Base-by-base conservation (phyloP, 2,329 filamentous ascomycete species). In the Biscogniauxia marginata region DNA sequence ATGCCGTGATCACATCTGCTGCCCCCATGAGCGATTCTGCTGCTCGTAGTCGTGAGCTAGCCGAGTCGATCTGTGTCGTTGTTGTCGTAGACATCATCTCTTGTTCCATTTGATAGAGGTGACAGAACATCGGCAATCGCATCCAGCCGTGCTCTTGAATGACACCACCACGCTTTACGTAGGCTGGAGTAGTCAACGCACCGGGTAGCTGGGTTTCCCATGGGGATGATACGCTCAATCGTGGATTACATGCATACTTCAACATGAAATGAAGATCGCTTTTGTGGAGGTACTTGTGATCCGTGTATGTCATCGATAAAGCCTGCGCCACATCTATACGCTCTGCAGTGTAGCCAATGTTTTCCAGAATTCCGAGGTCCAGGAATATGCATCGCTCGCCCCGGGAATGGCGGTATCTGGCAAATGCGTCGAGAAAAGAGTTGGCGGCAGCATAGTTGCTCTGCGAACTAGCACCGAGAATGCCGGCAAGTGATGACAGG, bases 181-280 rank as follows among this genome's bases (percentile, higher is more conserved):
- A 52, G 19, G 52, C 56, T 6, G 56, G 52, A 24, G 56, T 58
- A 1, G 56, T 52, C 52, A 58, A 6, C 45, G 44, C 56, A 21
- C 52, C 48, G 19, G 55, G 34, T 4, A 58, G 43, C 21, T 58
- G 49, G 1, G 54, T 47, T 6, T 56, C 51, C 21, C 45, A 48
- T 22, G 48, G 53, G n/a, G 20, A 46, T 11, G 46, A 24, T 4
- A 44, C 21, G 16, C 24, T 19, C 4, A 45, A 8, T 19, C 13
- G 44, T 7, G 21, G 50, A 19, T n/a, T 34, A 46, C 52, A 58
- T 2, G 56, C 52, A 11, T 46, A 58, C 21, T 53, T 45, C 4
- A 58, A 49, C 56, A 58, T 52, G 56, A 58, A 58, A n/a, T 58
- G 49, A n/a, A 58, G 48, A 20, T 55, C 52, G n/a, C 30, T 22